Evolutionary conservation across 345 rosid species (phyloP), one percentile per base, ranked within the genome.

Genomic region (Toxicodendron radicans): DNA sequence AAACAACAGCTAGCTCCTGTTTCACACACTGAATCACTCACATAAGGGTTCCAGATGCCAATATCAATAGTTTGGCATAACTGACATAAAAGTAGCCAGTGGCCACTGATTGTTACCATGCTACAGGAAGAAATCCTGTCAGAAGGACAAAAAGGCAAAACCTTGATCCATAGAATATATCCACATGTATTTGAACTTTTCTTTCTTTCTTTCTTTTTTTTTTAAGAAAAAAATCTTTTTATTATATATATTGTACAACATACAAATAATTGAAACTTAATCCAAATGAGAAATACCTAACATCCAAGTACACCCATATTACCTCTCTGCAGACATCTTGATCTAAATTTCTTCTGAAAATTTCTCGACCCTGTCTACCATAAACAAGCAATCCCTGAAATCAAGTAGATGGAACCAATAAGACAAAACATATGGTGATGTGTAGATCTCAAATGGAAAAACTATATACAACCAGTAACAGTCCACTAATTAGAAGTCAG

Each of bases 321-420:
- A 93, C 99, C 95, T 95, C 92, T 90, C 88, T 84, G 85, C 98
- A 93, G 80, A 93, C 85, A 70, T 75, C 82, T 70, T 76, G 88
- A 76, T 90, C 97, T 79, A 95, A 82, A 80, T 89, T 90, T 79
- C 91, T 81, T 84, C 94, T 87, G 69, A 82, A 91, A 73, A 95
- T 88, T 79, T 95, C 97, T 67, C 71, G 87, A 17, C 98, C 99
- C 54, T 88, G 92, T 76, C 89, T 91, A 65, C 98, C 98, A 80
- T 91, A 91, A 73, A 95, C 93, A 75, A 93, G 92, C 85, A 95
- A 79, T n/a, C 98, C 99, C 99, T 93, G 90, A 49, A 81, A 79
- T 32, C 58, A 80, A 66, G 61, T 43, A 76, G 68, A 72, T 76
- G 38, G 57, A 64, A 73, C 53, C 49, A 32, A 68, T 62, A 33